Evolutionary conservation across 208 protist species (phyloP).

Genomic region (Perkinsela sp.): DNA sequence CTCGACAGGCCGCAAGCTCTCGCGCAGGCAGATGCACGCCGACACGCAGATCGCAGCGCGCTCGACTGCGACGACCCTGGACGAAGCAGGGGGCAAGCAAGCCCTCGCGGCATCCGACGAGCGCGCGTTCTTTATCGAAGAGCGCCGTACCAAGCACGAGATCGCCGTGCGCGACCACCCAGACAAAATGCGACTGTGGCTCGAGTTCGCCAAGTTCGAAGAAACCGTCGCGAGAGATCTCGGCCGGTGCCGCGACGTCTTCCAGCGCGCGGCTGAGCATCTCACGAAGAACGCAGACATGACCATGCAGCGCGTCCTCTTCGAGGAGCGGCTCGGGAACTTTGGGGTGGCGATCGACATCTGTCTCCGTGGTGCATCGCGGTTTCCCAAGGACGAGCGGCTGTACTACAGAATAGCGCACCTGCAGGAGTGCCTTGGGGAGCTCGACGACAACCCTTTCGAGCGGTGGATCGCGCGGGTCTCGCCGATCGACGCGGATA

Average conservation of each 20-base stretch:
- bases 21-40: no score
- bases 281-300: background rate
- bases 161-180: background rate
- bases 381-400: background rate
- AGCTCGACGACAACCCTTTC: background rate
- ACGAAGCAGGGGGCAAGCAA: no score
- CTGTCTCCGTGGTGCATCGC: background rate
- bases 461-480: background rate
- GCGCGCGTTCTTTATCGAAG: background rate
- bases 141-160: background rate
- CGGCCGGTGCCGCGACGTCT: background rate
- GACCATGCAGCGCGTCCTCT: background rate
- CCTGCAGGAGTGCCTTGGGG: background rate
- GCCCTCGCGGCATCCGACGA: background rate
- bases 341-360: background rate
- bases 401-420: background rate
- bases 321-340: background rate
- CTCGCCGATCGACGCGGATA: background rate
- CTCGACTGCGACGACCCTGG: no score
- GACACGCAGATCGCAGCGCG: no score
- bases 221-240: background rate
- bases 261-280: background rate
- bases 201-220: background rate
- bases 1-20: background rate
- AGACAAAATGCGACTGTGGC: background rate